Evolutionary conservation across 768 basidiomycete species (phyloP), one percentile per base, ranked within the genome.

Genomic region (Boletus pseudo-olivaceus): DNA sequence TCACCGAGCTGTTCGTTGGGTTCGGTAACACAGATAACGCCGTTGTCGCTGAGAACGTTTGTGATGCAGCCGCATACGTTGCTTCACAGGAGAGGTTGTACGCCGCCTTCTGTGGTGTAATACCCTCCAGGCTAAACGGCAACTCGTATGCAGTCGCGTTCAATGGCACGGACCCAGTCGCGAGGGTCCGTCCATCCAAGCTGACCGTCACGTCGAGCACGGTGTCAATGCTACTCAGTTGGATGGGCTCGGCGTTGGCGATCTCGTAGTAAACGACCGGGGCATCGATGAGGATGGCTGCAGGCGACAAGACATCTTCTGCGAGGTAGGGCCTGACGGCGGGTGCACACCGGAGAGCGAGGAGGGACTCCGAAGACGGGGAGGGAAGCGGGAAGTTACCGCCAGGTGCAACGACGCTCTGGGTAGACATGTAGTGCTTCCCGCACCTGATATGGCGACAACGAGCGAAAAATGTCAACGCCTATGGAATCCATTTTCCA

Each of bases 291-390:
- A 85, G 68, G 49, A 85, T 73, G 15, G 75, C 72, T 14, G 76
- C 72, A 3, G 74, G 71, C 4, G 74, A 72, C 23, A 62, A 61
- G 27, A 70, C 68, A 56, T 84, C 83, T 58, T 80, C 82, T 15
- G 78, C 76, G 23, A 85, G 75, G 64, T 83, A 86, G 1, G 84
- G 84, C 7, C 78, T 75, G 23, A 84, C 77, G 3, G 81, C 79
- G 29, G 82, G 82, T 9, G 76, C 75, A 55, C 84, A 85, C 10
- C 81, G 80, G 37, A 86, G 67, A 8, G 82, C 79, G 26, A 85
- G 75, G 38, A 82, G 74, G n/a, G 82, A 70, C 1, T 62, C 65
- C 1, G 70, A 56, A 3, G 75, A 76, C 1, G 62, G 57, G 9
- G 63, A 63, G 7, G 78, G 75, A 4, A 70, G 49, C 2, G 73